Conservation (phyloP, 257 asterid species). For the Voacanga thouarsii region DNA sequence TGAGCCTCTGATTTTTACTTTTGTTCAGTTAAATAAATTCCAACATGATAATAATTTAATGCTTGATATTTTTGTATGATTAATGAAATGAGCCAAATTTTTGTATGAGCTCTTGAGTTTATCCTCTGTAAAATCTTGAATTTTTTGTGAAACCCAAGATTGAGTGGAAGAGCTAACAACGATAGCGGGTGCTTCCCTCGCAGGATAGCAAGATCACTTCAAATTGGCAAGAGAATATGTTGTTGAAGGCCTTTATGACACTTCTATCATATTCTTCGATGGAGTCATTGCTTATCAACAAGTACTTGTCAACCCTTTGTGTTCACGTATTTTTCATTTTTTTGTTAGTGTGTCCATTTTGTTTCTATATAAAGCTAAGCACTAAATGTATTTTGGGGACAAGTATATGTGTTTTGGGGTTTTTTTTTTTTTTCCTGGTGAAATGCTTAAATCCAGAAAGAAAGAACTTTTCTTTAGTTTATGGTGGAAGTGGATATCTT, state of each 20-base stretch:
- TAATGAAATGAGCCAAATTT: too few species aligned
- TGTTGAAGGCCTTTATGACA: slow-evolving; percentile 85
- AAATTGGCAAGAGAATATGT: slow-evolving; percentile 93
- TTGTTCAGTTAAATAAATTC: too few species aligned
- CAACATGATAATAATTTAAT: too few species aligned
- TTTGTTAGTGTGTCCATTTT: neutral
- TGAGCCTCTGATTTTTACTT: too few species aligned
- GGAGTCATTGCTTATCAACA: slow-evolving; percentile 97
- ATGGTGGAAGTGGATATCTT: neutral
- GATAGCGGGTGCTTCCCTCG: slow-evolving; percentile 67
- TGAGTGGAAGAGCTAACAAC: neutral
- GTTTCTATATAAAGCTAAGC: neutral
- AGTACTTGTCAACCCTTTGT: slow-evolving; percentile 37
- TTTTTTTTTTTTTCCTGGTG: neutral
- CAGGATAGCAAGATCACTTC: slow-evolving; percentile 83
- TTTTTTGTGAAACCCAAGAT: slow-evolving; percentile 20
- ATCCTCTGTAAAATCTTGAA: slow-evolving; percentile 15
- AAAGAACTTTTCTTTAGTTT: neutral
- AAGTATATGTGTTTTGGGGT: neutral
- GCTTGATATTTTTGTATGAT: too few species aligned
- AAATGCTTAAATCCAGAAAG: neutral
- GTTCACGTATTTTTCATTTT: slow-evolving; percentile 1
- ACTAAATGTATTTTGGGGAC: neutral
- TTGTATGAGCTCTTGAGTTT: neutral
- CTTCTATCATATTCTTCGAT: slow-evolving; percentile 89